Evolutionary conservation across 1,284 basidiomycete genomes (phyloP).

Genomic region (Naganishia sp.): DNA sequence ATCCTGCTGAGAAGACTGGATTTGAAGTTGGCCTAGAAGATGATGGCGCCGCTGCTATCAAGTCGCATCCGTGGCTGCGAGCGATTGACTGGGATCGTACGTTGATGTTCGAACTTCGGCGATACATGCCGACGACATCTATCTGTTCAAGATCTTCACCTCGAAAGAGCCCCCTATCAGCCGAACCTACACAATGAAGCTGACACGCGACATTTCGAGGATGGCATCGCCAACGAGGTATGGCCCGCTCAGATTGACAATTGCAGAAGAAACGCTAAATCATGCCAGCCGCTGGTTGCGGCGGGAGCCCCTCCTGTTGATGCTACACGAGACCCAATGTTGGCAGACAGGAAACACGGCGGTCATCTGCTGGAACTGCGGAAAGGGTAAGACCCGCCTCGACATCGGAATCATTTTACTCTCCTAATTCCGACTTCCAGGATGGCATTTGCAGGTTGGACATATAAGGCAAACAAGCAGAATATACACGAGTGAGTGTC

Average conservation of each 20-base stretch:
- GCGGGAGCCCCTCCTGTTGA: slow-evolving; percentile 80
- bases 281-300: slow-evolving; percentile 72
- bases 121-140: slow-evolving; percentile 7
- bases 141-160: slow-evolving; percentile 14
- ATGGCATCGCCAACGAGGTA: slow-evolving; percentile 84
- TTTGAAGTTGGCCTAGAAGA: slow-evolving; percentile 53
- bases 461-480: slow-evolving; percentile 62
- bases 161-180: slow-evolving; percentile 72
- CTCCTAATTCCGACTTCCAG: slow-evolving; percentile 6
- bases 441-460: slow-evolving; percentile 83
- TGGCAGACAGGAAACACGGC: slow-evolving; percentile 80
- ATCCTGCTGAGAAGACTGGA: neutral
- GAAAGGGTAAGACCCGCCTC: slow-evolving; percentile 61
- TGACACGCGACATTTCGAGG: slow-evolving; percentile 87
- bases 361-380: slow-evolving; percentile 81
- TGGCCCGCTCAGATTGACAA: slow-evolving; percentile 43
- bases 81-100: slow-evolving; percentile 74
- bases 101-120: neutral
- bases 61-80: slow-evolving; percentile 83
- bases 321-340: slow-evolving; percentile 81
- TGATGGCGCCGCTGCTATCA: slow-evolving; percentile 86
- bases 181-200: slow-evolving; percentile 76
- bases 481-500: slow-evolving; percentile 21
- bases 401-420: neutral
- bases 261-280: slow-evolving; percentile 25